Evolutionary conservation across 1,139 yeast genomes (phyloP), one percentile per base, ranked within the genome.

Genomic region (Suhomyces atakaporum): DNA sequence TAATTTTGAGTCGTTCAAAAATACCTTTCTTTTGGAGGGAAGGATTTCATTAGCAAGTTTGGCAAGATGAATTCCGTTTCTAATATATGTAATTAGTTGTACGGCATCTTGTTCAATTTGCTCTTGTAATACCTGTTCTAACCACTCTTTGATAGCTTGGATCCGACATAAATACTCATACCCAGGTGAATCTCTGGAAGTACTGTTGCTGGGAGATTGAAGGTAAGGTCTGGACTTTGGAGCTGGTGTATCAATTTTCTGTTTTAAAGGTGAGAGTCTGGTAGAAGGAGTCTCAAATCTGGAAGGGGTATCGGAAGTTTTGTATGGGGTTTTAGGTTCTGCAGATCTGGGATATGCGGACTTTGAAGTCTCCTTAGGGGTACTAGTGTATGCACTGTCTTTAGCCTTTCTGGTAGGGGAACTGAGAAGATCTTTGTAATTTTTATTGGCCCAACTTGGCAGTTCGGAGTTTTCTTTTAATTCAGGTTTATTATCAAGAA

Each of bases 81-180:
- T 73, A 25, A 92, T 66, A 33, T 74, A 75, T 3, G 71, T 54
- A 25, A 77, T 75, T 39, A 77, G 66, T 33, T 74, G 75, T 5
- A 64, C 72, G 5, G 79, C 69, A 2, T 77, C 64, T 46, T 84
- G 85, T 4, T 63, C 62, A 8, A 85, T 79, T 14, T 77, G 58
- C 35, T 81, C 80, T 51, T 83, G 89, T 11, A 69, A 47, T 2
- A 68, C 64, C 2, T 44, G 40, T 44, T 66, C 60, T 16, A 69
- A 49, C 76, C 75, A 69, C 27, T 71, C 71, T 57, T 87, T 88
- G 16, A 94, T 89, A 50, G 95, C 96, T 26, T 81, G 80, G 21
- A 92, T 81, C 48, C 96, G 81, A 56, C 97, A 92, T 25, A 92
- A 71, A 54, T 88, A 92, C 54, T 89, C 96, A 51, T 88, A 87